Conservation (phyloP, 441 rosid genomes). For the Euphorbia corollata region DNA sequence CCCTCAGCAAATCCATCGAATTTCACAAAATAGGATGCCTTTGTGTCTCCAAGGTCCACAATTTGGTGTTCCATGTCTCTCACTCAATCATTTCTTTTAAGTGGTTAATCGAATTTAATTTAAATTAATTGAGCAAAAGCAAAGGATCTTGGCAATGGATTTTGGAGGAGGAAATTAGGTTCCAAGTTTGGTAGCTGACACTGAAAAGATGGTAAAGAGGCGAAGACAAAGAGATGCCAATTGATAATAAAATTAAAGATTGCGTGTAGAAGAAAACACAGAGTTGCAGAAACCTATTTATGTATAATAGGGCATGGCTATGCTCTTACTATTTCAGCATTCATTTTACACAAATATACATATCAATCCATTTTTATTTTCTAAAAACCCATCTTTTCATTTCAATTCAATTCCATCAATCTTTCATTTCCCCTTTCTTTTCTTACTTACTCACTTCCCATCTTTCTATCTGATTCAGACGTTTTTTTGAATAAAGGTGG, state of each 20-base stretch:
- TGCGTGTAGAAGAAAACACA: slow-evolving; percentile 16
- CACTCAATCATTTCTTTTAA: too few species aligned
- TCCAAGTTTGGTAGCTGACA: slow-evolving; percentile 18
- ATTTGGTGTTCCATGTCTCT: neutral
- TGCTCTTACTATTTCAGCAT: neutral
- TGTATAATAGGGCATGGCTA: neutral
- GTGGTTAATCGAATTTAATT: too few species aligned
- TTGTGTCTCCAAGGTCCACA: slow-evolving; percentile 2
- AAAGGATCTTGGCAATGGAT: neutral
- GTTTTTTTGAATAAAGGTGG: too few species aligned
- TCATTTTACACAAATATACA: neutral
- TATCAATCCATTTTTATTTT: neutral
- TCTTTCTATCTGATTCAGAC: slow-evolving; percentile 15
- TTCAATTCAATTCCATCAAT: neutral
- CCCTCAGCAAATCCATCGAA: slow-evolving; percentile 69
- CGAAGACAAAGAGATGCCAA: neutral
- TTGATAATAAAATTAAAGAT: neutral
- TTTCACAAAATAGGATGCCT: slow-evolving; percentile 32
- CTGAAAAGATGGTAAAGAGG: slow-evolving; percentile 16
- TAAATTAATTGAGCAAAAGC: too few species aligned
- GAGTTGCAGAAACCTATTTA: neutral
- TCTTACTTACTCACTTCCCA: neutral
- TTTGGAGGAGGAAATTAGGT: neutral
- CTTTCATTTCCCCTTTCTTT: neutral
- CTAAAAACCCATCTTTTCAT: too few species aligned